phyloP scores from a whole-genome alignment of 116 monocot genomes.

The Posidonia oceanica region DNA sequence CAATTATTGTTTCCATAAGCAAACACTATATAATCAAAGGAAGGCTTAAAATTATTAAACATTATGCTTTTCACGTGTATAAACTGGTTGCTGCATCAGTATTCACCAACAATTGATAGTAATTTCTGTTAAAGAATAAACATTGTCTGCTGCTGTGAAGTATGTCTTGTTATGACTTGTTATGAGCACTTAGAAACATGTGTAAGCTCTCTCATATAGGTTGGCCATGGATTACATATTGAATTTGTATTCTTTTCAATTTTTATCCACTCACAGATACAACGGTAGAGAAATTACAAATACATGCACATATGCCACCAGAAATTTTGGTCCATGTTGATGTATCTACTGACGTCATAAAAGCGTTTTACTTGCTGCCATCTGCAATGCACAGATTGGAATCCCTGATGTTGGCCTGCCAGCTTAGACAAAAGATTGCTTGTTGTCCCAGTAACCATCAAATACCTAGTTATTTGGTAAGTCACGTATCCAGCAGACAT shows the following conservation, averaged over 20 bases:
- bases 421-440: constrained; percentile 59
- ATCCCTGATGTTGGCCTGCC: constrained; percentile 75
- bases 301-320: constrained; percentile 72
- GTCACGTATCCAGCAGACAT: not conserved
- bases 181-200: too few species aligned
- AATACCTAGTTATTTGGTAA: constrained; percentile 67
- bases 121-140: too few species aligned
- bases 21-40: too few species aligned
- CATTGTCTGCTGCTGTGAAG: too few species aligned
- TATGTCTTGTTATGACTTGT: too few species aligned
- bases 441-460: constrained; percentile 19
- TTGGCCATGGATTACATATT: not conserved
- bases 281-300: constrained; percentile 20
- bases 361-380: constrained; percentile 83
- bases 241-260: not conserved
- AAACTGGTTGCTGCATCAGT: too few species aligned
- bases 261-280: not conserved
- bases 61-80: too few species aligned
- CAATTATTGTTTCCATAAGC: too few species aligned
- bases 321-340: constrained; percentile 68
- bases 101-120: too few species aligned
- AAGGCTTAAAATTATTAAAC: too few species aligned
- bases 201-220: too few species aligned
- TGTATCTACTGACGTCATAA: constrained; percentile 47
- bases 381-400: constrained; percentile 85